A percentile compares a stretch with the other conserved stretches of the same genome.
phyloP scores from a whole-genome alignment of 2,329 filamentous ascomycete species.

The Colletotrichum tamarilloi region DNA sequence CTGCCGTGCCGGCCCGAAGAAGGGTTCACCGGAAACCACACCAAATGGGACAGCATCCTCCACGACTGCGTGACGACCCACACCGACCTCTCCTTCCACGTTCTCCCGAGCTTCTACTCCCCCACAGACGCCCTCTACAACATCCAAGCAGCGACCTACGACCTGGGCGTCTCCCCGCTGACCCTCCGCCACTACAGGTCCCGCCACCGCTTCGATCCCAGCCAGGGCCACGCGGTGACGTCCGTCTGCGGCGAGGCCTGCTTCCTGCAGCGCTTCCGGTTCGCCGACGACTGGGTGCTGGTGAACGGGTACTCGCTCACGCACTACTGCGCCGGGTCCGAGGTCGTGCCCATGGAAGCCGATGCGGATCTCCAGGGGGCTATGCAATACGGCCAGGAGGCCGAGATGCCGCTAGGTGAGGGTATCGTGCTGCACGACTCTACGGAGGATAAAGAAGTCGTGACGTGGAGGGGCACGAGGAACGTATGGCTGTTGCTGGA shows the following conservation, averaged over 20 bases:
- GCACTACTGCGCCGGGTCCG: constrained; percentile 53
- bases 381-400: constrained; percentile 28
- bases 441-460: constrained; percentile 42
- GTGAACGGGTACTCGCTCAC: constrained; percentile 59
- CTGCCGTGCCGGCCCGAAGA: constrained; percentile 48
- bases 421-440: constrained; percentile 47
- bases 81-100: constrained; percentile 50
- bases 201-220: constrained; percentile 52
- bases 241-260: constrained; percentile 57
- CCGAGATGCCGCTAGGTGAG: constrained; percentile 38
- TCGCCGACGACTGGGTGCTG: constrained; percentile 59
- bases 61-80: constrained; percentile 52
- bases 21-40: constrained; percentile 38
- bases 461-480: constrained; percentile 49
- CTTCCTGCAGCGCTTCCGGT: constrained; percentile 59
- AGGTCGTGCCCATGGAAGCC: constrained; percentile 31
- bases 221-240: constrained; percentile 53
- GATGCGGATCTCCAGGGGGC: constrained; percentile 14
- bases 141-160: constrained; percentile 46
- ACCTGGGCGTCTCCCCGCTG: constrained; percentile 53
- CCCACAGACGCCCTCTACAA: constrained; percentile 48
- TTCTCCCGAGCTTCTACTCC: constrained; percentile 56
- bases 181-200: constrained; percentile 52
- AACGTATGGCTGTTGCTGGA: constrained; percentile 56
- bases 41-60: constrained; percentile 54